phyloP scores from a whole-genome alignment of 78 protist genomes.

The Dictyostelium citrinum region DNA sequence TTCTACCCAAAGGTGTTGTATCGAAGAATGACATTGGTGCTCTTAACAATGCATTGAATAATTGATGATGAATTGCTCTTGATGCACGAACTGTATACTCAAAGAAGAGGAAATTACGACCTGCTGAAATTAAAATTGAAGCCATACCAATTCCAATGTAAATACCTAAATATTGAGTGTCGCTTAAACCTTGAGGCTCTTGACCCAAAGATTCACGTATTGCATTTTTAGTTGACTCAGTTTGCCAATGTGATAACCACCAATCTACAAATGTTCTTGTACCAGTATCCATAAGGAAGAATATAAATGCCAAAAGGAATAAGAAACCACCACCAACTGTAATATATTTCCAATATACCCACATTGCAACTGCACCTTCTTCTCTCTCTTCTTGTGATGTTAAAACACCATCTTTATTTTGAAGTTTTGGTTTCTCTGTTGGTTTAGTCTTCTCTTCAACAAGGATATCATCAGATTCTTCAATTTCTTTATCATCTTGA shows the following conservation, averaged over 20 bases:
- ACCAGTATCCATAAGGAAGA: conserved; percentile 28
- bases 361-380: conserved; percentile 50
- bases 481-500: neutral
- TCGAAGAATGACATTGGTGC: conserved; percentile 97
- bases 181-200: neutral
- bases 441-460: conserved; percentile 8
- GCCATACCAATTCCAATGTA: conserved; percentile 70
- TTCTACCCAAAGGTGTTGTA: conserved; percentile 98
- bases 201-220: no score
- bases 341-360: conserved; percentile 28
- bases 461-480: conserved; percentile 25
- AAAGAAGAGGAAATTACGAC: conserved; percentile 43
- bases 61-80: conserved; percentile 3
- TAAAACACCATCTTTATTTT: conserved; percentile 35
- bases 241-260: conserved; percentile 77
- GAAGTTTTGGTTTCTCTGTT: conserved; percentile 48
- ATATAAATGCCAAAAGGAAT: neutral
- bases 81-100: conserved; percentile 44
- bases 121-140: neutral
- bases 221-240: neutral
- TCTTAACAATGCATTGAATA: conserved; percentile 43
- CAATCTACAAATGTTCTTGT: conserved; percentile 32
- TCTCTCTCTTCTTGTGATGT: conserved; percentile 71
- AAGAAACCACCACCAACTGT: conserved; percentile 46
- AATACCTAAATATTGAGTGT: conserved; percentile 24